Evolutionary conservation across 129 eudicot genomes (phyloP).

Genomic region (Helianthus annuus): HanXRQr2.0-SUNRISE NC_035438.2:138152041-138152540

Average conservation of each 20-base stretch:
- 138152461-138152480: no score
- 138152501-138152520: no score
- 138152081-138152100: background rate
- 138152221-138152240: conserved; percentile 87
- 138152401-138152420: conserved; percentile 87
- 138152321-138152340: conserved; percentile 89
- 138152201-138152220: conserved; percentile 81
- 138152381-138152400: conserved; percentile 87
- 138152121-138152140: conserved; percentile 92
- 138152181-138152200: conserved; percentile 91
- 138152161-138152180: conserved; percentile 86
- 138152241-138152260: conserved; percentile 95
- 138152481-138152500: no score
- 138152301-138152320: conserved; percentile 97
- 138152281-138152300: conserved; percentile 88
- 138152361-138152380: conserved; percentile 87
- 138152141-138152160: conserved; percentile 97
- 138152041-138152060: background rate
- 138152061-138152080: background rate
- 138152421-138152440: conserved; percentile 75
- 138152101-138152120: conserved; percentile 76
- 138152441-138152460: conserved; percentile 66
- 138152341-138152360: conserved; percentile 95
- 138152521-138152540: no score
- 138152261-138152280: conserved; percentile 94